Conservation (phyloP, 345 rosid genomes). For the Salix koriyanagi region DNA sequence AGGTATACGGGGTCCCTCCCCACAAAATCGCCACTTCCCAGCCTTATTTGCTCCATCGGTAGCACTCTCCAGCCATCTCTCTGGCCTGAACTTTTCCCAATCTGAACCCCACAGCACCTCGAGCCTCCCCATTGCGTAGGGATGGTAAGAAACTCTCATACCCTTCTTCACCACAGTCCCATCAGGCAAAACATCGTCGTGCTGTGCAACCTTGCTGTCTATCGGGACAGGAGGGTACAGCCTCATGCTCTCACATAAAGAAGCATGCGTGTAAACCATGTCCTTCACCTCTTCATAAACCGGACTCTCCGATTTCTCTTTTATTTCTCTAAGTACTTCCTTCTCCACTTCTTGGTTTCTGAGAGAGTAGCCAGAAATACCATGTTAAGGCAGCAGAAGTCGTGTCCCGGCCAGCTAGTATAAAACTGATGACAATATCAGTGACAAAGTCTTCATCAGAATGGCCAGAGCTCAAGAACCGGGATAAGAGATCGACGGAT, state of each 20-base stretch:
- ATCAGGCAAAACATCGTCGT: slow-evolving; percentile 45
- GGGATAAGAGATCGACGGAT: slow-evolving; percentile 53
- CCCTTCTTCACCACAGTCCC: slow-evolving; percentile 53
- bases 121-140: slow-evolving; percentile 75
- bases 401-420: slow-evolving; percentile 58
- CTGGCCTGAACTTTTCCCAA: slow-evolving; percentile 66
- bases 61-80: slow-evolving; percentile 55
- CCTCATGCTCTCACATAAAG: slow-evolving; percentile 47
- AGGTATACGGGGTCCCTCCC: slow-evolving; percentile 55
- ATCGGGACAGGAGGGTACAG: slow-evolving; percentile 55
- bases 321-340: slow-evolving; percentile 32
- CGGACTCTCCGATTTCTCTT: slow-evolving; percentile 33
- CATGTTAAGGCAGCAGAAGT: slow-evolving; percentile 51
- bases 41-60: no score
- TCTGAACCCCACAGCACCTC: slow-evolving; percentile 65
- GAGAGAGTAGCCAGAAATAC: slow-evolving; percentile 42
- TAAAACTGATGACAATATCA: slow-evolving; percentile 67
- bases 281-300: slow-evolving; percentile 20
- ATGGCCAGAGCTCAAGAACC: slow-evolving; percentile 43
- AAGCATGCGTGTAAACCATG: slow-evolving; percentile 44
- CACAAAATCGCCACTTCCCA: slow-evolving; percentile 26
- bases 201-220: slow-evolving; percentile 44
- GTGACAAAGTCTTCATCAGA: slow-evolving; percentile 26
- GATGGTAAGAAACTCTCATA: slow-evolving; percentile 66
- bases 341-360: slow-evolving; percentile 34